A percentile compares a stretch with the other conserved stretches of the same genome.
Conservation (phyloP, 1,139 yeast species). For the Yamadazyma buinensis region DNA sequence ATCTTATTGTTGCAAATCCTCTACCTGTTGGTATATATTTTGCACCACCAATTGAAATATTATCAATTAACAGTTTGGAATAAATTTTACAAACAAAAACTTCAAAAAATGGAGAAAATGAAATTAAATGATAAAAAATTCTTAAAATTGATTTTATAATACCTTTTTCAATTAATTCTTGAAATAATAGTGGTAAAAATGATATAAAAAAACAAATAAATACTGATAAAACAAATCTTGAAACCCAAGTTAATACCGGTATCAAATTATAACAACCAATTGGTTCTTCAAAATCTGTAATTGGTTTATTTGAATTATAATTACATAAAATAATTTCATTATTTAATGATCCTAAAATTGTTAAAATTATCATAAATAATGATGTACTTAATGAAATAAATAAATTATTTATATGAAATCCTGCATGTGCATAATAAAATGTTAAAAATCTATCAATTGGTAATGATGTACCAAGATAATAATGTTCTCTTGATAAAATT, state of each 20-base stretch:
- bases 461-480: constrained; percentile 71
- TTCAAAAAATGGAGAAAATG: constrained; percentile 81
- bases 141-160: constrained; percentile 57
- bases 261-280: constrained; percentile 71
- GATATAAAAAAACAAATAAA: constrained; percentile 82
- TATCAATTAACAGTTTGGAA: constrained; percentile 64
- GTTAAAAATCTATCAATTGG: constrained; percentile 80
- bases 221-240: constrained; percentile 75
- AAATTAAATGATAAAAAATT: constrained; percentile 59
- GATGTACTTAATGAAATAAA: constrained; percentile 75
- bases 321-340: constrained; percentile 59
- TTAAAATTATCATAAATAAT: constrained; percentile 61
- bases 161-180: constrained; percentile 79
- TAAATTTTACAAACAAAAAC: constrained; percentile 85
- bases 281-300: constrained; percentile 61
- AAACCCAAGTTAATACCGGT: constrained; percentile 79
- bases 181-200: constrained; percentile 73
- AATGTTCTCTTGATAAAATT: constrained; percentile 77
- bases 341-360: constrained; percentile 64
- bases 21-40: constrained; percentile 80
- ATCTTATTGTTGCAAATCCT: constrained; percentile 74
- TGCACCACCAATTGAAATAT: constrained; percentile 80
- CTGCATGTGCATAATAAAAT: constrained; percentile 89
- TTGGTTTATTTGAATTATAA: constrained; percentile 40
- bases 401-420: constrained; percentile 80